Base-by-base conservation (phyloP, 768 basidiomycete genomes). In the Serendipita sp. region DNA sequence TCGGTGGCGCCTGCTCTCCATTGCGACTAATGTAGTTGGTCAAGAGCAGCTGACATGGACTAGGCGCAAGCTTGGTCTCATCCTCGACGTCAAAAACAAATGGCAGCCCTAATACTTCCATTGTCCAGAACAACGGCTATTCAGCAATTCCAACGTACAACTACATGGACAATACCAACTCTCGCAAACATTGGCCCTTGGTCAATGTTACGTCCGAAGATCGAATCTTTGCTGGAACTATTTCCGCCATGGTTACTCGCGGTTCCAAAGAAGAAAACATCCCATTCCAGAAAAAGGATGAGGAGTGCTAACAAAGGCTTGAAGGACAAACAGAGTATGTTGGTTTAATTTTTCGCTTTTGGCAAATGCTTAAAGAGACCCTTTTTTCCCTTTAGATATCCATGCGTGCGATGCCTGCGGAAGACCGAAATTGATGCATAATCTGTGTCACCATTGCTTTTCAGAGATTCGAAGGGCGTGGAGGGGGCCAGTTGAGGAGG, bases 231-330 rank as follows among this genome's bases (percentile, higher is more conserved):
- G 24, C 75, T 79, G 45, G 89, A 94, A 67, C 81, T 96, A 48
- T 80, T 97, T 67, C 94, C 94, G 11, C 81, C 92, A 0, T 84
- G 94, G 73, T 77, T 97, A 18, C 82, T 92, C 47, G 92, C 93
- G 30, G 95, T 95, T 1, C 95, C 95, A 30, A 97, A 97, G 76
- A 88, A 86, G 73, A 94, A 94, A 76, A 81, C 85, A 10, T 92
- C 93, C 0, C 93, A 97, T 75, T 92, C 91, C 24, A 80, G 89
- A 63, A 98, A 98, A 74, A 81, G 86, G n/a, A 95, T 95, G 92
- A 81, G 94, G 46, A 85, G 84, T 67, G 88, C 93, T 15, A 92
- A 93, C 75, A 98, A 98, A 74, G 92, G 93, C 1, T 76, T 96
- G 70, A 91, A 93, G 74, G 93, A 97, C 75, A 94, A 92, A 74